Evolutionary conservation across 2,329 filamentous ascomycete species (phyloP), one percentile per base, ranked within the genome.

Genomic region (Thielaviopsis populi): DNA sequence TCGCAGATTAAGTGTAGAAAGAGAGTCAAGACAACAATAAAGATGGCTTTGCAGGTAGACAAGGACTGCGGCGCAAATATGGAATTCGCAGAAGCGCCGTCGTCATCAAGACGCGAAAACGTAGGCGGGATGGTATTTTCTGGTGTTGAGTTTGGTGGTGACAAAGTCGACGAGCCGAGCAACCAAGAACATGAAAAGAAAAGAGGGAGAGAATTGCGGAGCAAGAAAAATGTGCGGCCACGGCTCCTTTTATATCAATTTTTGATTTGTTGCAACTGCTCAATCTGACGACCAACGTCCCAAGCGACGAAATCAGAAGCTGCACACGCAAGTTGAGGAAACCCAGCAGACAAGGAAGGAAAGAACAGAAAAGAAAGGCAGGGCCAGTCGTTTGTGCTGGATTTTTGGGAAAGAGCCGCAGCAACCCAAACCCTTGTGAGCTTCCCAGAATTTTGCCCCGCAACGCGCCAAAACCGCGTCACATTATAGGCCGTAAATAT

Each of bases 381-480:
- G 53, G 30, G 11, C 53, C 27, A 27, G 53, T 27, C 27, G 27
- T 33, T 54, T 30, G 24, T 50, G 15, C 46, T 6, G 15, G 27
- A 19, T 37, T 27, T 37, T 17, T 50, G 33, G 33, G 33, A 27
- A 24, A 50, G 46, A 50, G 46, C 22, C 22, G 22, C 22, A 6
- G 7, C 37, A 56, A 56, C 53, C 53, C 53, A 33, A 56, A 37
- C 53, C 53, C 53, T 37, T 7, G 19, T 11, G 4, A 30, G 17
- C 17, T 46, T 46, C 17, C 22, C 6, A 10, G 22, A 3, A 24
- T 64, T 41, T 33, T 56, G 46, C 46, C 46, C 62, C 62, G 56
- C 62, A 64, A 64, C 62, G 56, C 62, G 46, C 19, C 24, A 15
- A 50, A 50, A 50, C 22, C 46, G 46, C 46, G 22, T 50, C 46